These are phyloP conservation scores for Acanthamoeba royreba DNA, from an alignment of 208 protist species.

Conservation along the genomic window DNA sequence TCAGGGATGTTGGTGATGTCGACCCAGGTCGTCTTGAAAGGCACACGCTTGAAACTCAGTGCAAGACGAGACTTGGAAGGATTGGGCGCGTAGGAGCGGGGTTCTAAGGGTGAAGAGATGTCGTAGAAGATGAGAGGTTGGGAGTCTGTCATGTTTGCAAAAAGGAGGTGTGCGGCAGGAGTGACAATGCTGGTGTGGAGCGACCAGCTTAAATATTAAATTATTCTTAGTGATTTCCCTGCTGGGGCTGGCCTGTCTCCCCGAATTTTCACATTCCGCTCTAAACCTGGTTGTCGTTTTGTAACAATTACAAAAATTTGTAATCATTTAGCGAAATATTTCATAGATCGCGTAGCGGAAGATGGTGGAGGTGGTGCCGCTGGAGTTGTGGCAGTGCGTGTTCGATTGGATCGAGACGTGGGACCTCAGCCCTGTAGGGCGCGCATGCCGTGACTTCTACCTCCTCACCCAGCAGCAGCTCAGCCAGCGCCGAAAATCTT, in stretches of 20 bases:
- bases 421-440: not conserved
- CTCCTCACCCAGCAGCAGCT: not conserved
- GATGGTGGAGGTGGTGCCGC: too few relatives aligned
- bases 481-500: not conserved
- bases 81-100: not conserved
- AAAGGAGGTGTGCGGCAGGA: too few relatives aligned
- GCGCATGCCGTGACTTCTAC: not conserved
- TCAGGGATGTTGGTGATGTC: not conserved
- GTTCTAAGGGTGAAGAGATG: slow-evolving; percentile 1
- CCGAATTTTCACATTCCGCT: too few relatives aligned
- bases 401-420: not conserved
- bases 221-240: too few relatives aligned
- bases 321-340: too few relatives aligned
- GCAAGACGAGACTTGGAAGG: not conserved
- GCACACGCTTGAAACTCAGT: not conserved
- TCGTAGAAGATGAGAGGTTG: not conserved
- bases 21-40: not conserved
- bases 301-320: too few relatives aligned
- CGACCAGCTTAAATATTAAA: too few relatives aligned
- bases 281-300: too few relatives aligned
- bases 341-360: too few relatives aligned
- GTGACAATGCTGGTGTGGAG: not conserved
- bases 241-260: too few relatives aligned
- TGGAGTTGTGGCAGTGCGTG: not conserved
- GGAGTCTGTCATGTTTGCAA: not conserved